Conservation (phyloP, 2,329 filamentous ascomycete species). For the Trichoderma polysporum region DNA sequence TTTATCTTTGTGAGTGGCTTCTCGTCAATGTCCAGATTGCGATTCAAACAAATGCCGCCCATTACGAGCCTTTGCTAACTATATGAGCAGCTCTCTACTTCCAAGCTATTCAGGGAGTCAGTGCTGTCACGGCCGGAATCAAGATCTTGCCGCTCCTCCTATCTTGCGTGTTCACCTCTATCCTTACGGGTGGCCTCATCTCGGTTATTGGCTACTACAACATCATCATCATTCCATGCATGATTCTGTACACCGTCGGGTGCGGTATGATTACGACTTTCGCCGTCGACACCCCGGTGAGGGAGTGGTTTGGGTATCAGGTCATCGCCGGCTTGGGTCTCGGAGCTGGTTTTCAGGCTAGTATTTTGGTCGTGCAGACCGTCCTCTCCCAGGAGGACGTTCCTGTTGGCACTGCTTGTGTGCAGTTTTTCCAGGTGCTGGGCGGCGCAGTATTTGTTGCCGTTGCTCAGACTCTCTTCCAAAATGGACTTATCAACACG, state of each 20-base stretch:
- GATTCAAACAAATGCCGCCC: not conserved
- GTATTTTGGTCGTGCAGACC: constrained; percentile 52
- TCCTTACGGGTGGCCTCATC: constrained; percentile 45
- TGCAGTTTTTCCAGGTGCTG: constrained; percentile 63
- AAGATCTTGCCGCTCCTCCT: constrained; percentile 55
- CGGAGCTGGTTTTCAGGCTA: constrained; percentile 49
- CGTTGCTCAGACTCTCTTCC: constrained; percentile 66
- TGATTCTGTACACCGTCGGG: constrained; percentile 46
- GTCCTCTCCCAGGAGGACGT: constrained; percentile 49
- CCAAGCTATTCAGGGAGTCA: constrained; percentile 53
- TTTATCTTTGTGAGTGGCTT: constrained; percentile 48
- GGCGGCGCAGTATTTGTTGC: constrained; percentile 66
- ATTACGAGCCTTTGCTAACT: not conserved
- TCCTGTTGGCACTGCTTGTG: constrained; percentile 50
- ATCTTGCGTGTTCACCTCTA: constrained; percentile 48
- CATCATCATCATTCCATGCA: constrained; percentile 42
- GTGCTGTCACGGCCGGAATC: constrained; percentile 54
- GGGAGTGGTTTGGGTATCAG: constrained; percentile 59
- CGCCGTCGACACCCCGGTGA: constrained; percentile 44
- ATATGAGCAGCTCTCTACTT: constrained; percentile 47
- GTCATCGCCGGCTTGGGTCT: constrained; percentile 55
- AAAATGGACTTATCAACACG: constrained; percentile 58
- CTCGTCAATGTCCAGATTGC: not conserved
- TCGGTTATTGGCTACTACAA: constrained; percentile 45
- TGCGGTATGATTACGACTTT: constrained; percentile 57